Conservation (phyloP, 345 rosid genomes). For the Laguncularia racemosa region DNA sequence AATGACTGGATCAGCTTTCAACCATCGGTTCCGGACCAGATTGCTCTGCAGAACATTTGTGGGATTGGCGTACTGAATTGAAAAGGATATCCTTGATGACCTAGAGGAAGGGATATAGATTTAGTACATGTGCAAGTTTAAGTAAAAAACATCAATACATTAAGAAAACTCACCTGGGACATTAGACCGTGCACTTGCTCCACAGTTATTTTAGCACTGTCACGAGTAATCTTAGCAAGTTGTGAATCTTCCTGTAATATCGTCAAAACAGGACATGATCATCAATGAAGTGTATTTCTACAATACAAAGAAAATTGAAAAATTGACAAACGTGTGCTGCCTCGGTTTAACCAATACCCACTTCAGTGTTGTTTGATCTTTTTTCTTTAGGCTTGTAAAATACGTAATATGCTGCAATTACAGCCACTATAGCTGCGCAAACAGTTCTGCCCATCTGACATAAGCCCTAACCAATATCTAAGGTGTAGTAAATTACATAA, state of each 20-base stretch:
- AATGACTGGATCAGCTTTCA: constrained; percentile 44
- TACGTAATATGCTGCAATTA: too few relatives aligned
- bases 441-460: too few relatives aligned
- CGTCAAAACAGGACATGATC: neutral
- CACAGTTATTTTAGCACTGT: constrained; percentile 91
- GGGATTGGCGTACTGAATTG: constrained; percentile 70
- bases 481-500: too few relatives aligned
- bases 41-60: constrained; percentile 35
- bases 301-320: neutral
- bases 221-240: constrained; percentile 95
- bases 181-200: constrained; percentile 98
- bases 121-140: neutral
- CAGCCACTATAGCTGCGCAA: too few relatives aligned
- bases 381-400: too few relatives aligned
- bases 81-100: constrained; percentile 95
- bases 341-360: too few relatives aligned
- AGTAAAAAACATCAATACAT: neutral
- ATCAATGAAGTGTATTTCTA: neutral
- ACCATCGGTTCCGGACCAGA: constrained; percentile 94
- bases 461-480: too few relatives aligned
- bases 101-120: constrained; percentile 21
- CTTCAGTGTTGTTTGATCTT: too few relatives aligned
- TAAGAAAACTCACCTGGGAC: constrained; percentile 70
- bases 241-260: constrained; percentile 85
- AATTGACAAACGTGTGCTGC: neutral